Base-by-base conservation (phyloP, 2,329 filamentous ascomycete species). In the Myriosclerotinia scirpicola region DNA sequence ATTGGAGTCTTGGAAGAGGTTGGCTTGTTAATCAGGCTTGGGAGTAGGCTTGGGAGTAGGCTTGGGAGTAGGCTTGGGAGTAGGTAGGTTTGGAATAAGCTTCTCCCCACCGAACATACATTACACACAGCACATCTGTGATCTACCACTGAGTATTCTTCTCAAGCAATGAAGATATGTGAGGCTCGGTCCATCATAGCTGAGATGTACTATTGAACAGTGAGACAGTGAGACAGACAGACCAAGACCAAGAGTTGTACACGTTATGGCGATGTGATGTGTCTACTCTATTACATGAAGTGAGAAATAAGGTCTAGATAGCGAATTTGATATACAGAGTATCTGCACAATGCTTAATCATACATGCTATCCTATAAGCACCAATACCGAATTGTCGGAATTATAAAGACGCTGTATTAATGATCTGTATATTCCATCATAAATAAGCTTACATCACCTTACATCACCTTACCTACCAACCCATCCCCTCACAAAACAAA, bases 171-270 rank as follows among this genome's bases (percentile, higher is more conserved):
- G 42, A 44, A 15, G 42, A 44, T 44, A 44, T 15, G 42, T 44
- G 42, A 44, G 42, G 42, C 42, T 44, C 42, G 14, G 14, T 44
- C 42, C 8, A 46, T 46, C 20, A 59, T 36, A 30, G 42, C 55
- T 59, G 40, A n/a, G 55, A 34, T 26, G 17, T 17, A 30, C 17
- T 5, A 7, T 5, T 12, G 15, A 22, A n/a, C 3, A n/a, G 40
- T 59, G 42, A 59, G 55, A n/a, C 3, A n/a, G 40, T 59, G 42
- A 59, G 55, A 59, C 55, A n/a, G 44, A 59, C 30, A 59, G 55
- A 59, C 55, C 9, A 17, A 59, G 15, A 22, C 40, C 42, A 59
- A 46, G 55, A 59, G 26, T 20, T n/a, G 44, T 46, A n/a, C 44
- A 17, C 20, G 44, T 17, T 46, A 46, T 46, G 44, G 44, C 20